Evolutionary conservation across 345 rosid genomes (phyloP).

Genomic region (Corchorus olitorius): DNA sequence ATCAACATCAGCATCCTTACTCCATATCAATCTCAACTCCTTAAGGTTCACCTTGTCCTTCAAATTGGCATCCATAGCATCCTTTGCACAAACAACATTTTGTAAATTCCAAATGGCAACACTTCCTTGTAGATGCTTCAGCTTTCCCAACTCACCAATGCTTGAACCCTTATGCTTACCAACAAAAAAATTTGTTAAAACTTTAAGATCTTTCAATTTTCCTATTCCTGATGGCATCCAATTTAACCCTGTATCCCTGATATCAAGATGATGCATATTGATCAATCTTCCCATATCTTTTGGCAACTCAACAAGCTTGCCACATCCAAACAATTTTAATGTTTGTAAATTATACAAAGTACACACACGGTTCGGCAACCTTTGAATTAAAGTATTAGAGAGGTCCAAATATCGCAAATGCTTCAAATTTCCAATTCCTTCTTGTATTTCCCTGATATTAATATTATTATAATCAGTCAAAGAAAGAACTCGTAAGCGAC

Average conservation of each 20-base stretch:
- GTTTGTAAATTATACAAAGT: not conserved
- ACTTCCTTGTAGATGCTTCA: not conserved
- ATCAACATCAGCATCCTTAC: not conserved
- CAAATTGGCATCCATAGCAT: not conserved
- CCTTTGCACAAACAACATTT: not conserved
- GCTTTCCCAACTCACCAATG: not conserved
- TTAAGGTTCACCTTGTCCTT: not conserved
- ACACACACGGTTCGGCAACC: not conserved
- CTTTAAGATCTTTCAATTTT: not conserved
- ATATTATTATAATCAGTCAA: not conserved
- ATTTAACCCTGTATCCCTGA: not conserved
- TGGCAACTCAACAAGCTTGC: not conserved
- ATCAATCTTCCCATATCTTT: not conserved
- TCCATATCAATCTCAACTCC: not conserved
- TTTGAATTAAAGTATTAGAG: not conserved
- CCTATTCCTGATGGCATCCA: not conserved
- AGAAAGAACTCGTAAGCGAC: not conserved
- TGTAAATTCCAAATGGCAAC: not conserved
- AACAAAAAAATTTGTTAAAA: not conserved
- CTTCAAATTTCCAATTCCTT: not conserved
- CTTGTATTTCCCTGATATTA: not conserved
- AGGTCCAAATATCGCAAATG: not conserved
- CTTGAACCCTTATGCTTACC: too few relatives aligned
- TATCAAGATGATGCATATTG: not conserved
- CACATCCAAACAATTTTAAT: not conserved